phyloP scores from a whole-genome alignment of 106 monocot species.

The Phalaenopsis aphrodite region DNA sequence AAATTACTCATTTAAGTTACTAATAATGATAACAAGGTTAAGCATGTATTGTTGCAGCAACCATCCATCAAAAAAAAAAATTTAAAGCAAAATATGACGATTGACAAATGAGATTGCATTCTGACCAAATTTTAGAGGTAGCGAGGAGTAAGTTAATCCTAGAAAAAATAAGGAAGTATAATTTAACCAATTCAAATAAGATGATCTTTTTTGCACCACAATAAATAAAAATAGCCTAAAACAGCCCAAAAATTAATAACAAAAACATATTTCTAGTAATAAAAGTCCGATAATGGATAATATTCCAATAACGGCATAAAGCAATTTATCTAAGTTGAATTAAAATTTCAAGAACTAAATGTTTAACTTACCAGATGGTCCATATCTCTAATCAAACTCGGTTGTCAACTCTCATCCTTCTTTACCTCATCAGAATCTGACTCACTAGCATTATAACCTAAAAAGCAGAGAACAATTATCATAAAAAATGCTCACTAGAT shows the following conservation, averaged over 20 bases:
- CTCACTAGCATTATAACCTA: constrained; percentile 63
- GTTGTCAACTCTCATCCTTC: constrained; percentile 16
- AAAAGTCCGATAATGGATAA: neutral
- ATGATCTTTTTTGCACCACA: neutral
- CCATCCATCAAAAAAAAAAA: no score
- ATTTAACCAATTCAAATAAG: neutral
- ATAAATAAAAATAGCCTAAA: neutral
- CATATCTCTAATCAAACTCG: neutral
- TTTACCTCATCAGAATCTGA: constrained; percentile 53
- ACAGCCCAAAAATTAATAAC: neutral
- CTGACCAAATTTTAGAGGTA: neutral
- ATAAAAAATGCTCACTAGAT: neutral
- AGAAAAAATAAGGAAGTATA: neutral
- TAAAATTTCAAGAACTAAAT: neutral
- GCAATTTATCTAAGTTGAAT: neutral
- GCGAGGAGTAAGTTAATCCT: neutral
- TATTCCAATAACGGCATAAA: neutral
- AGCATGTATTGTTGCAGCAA: no score
- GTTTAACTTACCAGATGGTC: constrained; percentile 10
- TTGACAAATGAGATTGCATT: neutral
- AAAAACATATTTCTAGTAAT: neutral
- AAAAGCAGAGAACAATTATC: neutral
- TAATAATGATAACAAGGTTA: no score
- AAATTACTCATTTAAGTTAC: neutral
- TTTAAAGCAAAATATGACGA: neutral